Evolutionary conservation across 345 rosid genomes (phyloP), one percentile per base, ranked within the genome.

Genomic region (Eucalyptus fibrosa): DNA sequence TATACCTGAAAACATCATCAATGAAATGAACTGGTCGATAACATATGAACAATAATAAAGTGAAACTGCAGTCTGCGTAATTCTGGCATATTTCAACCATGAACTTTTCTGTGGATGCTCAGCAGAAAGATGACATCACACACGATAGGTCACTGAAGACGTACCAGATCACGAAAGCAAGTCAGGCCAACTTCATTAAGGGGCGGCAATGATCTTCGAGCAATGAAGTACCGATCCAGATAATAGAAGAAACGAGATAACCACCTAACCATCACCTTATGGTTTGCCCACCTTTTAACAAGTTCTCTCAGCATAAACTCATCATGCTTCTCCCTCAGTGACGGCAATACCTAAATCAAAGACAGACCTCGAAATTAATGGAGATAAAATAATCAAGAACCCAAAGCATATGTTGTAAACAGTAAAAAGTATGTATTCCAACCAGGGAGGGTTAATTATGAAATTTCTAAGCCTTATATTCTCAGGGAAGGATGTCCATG

Each of bases 271-370:
- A 94, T 93, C 89, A 92, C 86, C 91, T 94, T 94, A 89, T 95
- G 94, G 89, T 93, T 94, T 89, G 92, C 88, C 97, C 96, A 95
- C 67, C 97, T 94, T 24, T 83, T 90, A 82, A 91, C 95, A 67
- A 94, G 91, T 89, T 95, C 97, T 90, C 93, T 91, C 88, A 95
- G 89, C 96, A 95, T 91, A 89, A 91, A 93, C 88, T 94, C 97
- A 88, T 94, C 95, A 87, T 94, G 94, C 91, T 94, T 94, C 91
- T 93, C 96, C 82, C 90, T 92, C 89, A 95, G 82, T 10, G 93
- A 90, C 21, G 96, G 95, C 90, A 93, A 86, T 42, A 94, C 94
- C 96, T 94, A 87, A 87, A 60, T 34, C 86, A 62, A 59, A 37
- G 67, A 30, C 42, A 81, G 37, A 53, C 23, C 65, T 51, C 45